Conservation (phyloP, 1,284 basidiomycete genomes). For the Apiotrichum sp. region DNA sequence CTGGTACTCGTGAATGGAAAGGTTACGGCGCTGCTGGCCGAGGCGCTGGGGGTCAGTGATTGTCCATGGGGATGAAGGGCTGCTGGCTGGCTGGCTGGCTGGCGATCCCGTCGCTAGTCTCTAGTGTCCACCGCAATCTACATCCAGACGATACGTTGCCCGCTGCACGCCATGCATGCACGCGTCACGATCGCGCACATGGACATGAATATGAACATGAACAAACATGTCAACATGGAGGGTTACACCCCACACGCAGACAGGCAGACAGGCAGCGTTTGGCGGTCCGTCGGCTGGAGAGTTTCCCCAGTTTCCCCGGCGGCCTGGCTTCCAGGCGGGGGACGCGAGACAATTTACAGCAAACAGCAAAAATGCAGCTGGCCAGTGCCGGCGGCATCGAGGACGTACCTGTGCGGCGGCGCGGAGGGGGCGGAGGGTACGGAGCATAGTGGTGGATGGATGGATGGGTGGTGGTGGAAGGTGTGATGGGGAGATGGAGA, state of each 20-base stretch:
- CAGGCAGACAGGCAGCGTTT: background rate
- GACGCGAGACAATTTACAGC: too few relatives aligned
- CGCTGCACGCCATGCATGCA: too few relatives aligned
- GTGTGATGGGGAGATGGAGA: background rate
- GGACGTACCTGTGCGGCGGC: background rate
- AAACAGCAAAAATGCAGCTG: too few relatives aligned
- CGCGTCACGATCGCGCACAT: too few relatives aligned
- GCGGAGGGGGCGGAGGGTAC: conserved; percentile 15
- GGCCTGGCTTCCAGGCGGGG: background rate
- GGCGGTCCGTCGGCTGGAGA: background rate
- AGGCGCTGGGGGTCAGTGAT: conserved; percentile 2
- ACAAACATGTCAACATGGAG: too few relatives aligned
- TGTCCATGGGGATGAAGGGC: background rate
- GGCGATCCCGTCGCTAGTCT: background rate
- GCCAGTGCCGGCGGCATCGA: too few relatives aligned
- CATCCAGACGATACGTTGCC: too few relatives aligned
- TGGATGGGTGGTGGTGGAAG: background rate
- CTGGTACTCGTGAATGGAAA: conserved; percentile 98
- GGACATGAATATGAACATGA: too few relatives aligned
- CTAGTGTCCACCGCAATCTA: too few relatives aligned
- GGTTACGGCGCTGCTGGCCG: conserved; percentile 56
- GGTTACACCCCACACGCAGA: too few relatives aligned
- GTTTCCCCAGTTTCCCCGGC: conserved; percentile 2
- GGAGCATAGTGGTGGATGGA: conserved; percentile 11
- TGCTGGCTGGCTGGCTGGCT: background rate